phyloP scores from a whole-genome alignment of 768 basidiomycete species.

The Mrakia hoshinonis region DNA sequence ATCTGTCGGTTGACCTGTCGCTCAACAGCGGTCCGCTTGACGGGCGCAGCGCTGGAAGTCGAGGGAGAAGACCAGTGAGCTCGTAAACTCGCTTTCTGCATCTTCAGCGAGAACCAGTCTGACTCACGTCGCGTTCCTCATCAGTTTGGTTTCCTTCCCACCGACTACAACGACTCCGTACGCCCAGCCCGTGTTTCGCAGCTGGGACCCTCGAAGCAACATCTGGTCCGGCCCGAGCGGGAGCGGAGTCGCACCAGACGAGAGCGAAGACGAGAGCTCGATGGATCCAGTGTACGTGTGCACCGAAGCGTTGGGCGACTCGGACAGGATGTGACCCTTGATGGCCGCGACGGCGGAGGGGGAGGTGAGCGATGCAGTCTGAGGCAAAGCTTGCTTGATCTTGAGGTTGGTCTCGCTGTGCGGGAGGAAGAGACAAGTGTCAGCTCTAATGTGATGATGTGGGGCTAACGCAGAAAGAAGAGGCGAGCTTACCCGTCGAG shows the following conservation, averaged over 20 bases:
- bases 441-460: neutral
- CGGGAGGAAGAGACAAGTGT: neutral
- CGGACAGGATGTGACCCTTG: constrained; percentile 77
- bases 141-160: constrained; percentile 95
- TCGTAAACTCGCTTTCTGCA: neutral
- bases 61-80: constrained; percentile 27
- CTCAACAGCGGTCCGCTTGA: constrained; percentile 94
- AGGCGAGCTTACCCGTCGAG: constrained; percentile 69
- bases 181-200: constrained; percentile 93
- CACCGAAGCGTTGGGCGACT: constrained; percentile 93
- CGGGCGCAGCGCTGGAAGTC: constrained; percentile 68
- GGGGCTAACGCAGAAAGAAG: neutral
- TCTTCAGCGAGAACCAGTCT: neutral
- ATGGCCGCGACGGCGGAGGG: constrained; percentile 65
- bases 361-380: constrained; percentile 67
- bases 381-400: constrained; percentile 88
- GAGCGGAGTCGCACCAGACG: constrained; percentile 58
- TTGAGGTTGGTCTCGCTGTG: constrained; percentile 91
- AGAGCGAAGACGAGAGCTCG: constrained; percentile 47
- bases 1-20: constrained; percentile 93
- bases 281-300: constrained; percentile 75
- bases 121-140: constrained; percentile 93
- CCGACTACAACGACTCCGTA: constrained; percentile 91
- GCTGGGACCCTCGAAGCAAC: constrained; percentile 83
- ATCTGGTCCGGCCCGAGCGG: constrained; percentile 93